Conservation (phyloP, 176 grass and related monocot species). For the Oryza glumipatula region DNA sequence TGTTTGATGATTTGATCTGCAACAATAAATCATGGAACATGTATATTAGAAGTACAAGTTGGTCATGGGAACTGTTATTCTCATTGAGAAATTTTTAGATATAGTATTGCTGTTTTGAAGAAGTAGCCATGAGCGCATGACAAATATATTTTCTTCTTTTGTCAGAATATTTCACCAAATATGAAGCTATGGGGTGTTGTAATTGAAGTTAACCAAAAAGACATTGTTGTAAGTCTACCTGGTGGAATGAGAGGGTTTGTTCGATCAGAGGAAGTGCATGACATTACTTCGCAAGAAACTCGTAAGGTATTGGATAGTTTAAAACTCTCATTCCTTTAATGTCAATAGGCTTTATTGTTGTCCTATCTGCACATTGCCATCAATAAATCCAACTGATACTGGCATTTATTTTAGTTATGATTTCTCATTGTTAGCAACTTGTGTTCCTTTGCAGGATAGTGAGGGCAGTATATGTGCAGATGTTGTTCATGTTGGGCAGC, state of each 20-base stretch:
- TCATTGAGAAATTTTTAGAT: constrained; percentile 16
- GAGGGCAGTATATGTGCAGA: constrained; percentile 60
- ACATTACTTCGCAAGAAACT: constrained; percentile 47
- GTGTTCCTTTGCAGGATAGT: constrained; percentile 57
- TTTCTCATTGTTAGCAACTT: constrained; percentile 8
- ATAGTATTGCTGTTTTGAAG: constrained; percentile 11
- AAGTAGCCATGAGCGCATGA: neutral
- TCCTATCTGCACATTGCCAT: constrained; percentile 13
- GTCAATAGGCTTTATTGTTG: constrained; percentile 13
- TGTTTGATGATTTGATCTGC: neutral
- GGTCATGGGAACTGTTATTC: neutral
- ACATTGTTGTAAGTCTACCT: constrained; percentile 84
- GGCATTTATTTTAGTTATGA: constrained; percentile 28
- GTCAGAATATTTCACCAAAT: constrained; percentile 85
- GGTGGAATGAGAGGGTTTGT: constrained; percentile 93
- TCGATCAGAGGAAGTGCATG: constrained; percentile 71
- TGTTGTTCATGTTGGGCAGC: constrained; percentile 82
- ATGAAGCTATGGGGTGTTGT: constrained; percentile 93
- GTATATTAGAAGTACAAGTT: neutral
- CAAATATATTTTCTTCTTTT: constrained; percentile 1
- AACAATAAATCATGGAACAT: constrained; percentile 1
- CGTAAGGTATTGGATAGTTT: constrained; percentile 48
- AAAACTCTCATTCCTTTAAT: neutral
- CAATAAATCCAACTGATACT: constrained; percentile 17
- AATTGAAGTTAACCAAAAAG: constrained; percentile 93